Evolutionary conservation across 202 grass and related monocot species (phyloP).

Genomic region (Carex arenaria): DNA sequence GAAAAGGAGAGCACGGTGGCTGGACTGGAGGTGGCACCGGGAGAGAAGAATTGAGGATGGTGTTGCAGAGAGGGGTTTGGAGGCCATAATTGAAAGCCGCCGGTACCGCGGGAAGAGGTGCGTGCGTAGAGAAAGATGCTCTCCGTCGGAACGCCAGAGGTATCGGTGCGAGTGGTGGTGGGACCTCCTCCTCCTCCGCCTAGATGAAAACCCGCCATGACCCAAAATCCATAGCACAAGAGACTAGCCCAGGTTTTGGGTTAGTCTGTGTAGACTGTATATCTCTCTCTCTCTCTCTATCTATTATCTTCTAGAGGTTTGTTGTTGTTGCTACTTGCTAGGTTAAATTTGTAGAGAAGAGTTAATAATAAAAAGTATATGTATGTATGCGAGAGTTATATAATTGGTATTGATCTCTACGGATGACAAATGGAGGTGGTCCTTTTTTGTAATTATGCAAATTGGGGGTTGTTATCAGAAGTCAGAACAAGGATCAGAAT

Average conservation of each 20-base stretch:
- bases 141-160: conserved; percentile 46
- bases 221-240: conserved; percentile 58
- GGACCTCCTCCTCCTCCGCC: conserved; percentile 48
- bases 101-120: conserved; percentile 37
- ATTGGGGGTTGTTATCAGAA: conserved; percentile 12
- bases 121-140: conserved; percentile 83
- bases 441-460: conserved; percentile 7
- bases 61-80: conserved; percentile 46
- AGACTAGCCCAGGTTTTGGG: conserved; percentile 21
- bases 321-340: not conserved
- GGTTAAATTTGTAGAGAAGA: conserved; percentile 13
- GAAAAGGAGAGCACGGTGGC: conserved; percentile 24
- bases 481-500: conserved; percentile 4
- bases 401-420: not conserved
- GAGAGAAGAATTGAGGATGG: conserved; percentile 65
- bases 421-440: not conserved
- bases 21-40: conserved; percentile 21
- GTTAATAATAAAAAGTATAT: not conserved
- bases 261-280: not conserved
- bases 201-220: conserved; percentile 86
- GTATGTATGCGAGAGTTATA: conserved; percentile 4
- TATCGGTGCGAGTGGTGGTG: conserved; percentile 33
- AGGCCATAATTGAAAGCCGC: conserved; percentile 93
- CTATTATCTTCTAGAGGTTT: not conserved
- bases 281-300: not conserved